Evolutionary conservation across 176 grass and related monocot genomes (phyloP), one percentile per base, ranked within the genome.

Genomic region (Musa schizocarpa): DNA sequence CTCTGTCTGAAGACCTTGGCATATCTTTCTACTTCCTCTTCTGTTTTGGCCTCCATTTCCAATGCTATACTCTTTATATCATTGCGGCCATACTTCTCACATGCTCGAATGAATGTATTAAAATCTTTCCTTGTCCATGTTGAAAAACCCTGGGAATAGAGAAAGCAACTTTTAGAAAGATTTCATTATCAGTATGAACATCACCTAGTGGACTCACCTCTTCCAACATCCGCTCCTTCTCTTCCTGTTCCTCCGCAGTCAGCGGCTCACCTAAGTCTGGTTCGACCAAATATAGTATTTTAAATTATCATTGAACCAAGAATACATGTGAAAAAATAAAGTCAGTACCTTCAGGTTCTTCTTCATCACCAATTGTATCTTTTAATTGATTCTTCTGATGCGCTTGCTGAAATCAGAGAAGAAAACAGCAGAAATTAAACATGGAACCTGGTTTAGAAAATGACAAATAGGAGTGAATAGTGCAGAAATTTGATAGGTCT

Each of bases 1-100:
- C 91, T 91, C 80, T 89, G 81, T 86, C 85, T 91, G 78, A 99
- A 99, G 82, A 91, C 90, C 81, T 85, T 83, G 71, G 95, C 84
- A 87, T 99, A 99, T 74, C 84, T 86, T 67, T 94, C 88, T 67
- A 99, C 95, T 83, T 99, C 95, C 76, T 99, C 95, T 82, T 99
- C 95, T 49, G 91, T 83, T 76, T 99, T 99, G 26, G 90, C 95
- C 71, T 99, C 95, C 73, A 99, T 92, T 76, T 99, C 95, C 81
- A 82, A 85, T 75, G 88, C 87, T 84, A 99, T 92, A 80, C 80
- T 87, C 81, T 92, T 99, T 9, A 99, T 92, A 77, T 94, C 95
- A 89, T 79, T 91, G 19, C 95, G 86, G 17, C 95, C 95, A 81
- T 92, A 94, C 56, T 92, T 99, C 81, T 99, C 95, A 65, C 95